Base-by-base conservation (phyloP, 768 basidiomycete species). In the Macrolepiota albuminosa region DNA sequence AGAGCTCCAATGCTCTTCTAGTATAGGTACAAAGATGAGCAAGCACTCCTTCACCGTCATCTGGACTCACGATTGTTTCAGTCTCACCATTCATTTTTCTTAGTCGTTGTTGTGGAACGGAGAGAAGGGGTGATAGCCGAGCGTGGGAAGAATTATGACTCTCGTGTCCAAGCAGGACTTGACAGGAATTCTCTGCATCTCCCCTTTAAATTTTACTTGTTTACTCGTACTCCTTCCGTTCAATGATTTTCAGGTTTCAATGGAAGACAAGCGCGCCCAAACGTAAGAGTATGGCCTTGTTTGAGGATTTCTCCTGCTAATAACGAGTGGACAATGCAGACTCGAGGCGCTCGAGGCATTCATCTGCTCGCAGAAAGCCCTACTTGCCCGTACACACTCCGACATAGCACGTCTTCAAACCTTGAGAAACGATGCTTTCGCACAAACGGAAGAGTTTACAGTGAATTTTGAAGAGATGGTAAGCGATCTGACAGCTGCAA, bases 271-370 rank as follows among this genome's bases (percentile, higher is more conserved):
- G 56, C 70, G 74, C 70, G 71, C 71, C 65, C 69, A 74, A 62
- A 78, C 75, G 77, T 78, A 67, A 24, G 75, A 54, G 29, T 3
- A 33, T n/a, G 39, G 18, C 45, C 11, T n/a, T 36, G 11, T n/a
- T 43, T n/a, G 13, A 43, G 10, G 33, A 46, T 37, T 4, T 53
- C 31, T n/a, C 9, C 26, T 31, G 24, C 31, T 24, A 40, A 37
- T 40, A 51, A 39, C 54, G 58, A 54, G 36, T 52, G 58, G 36
- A 56, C 9, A 31, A 49, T 14, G n/a, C 58, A 87, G 85, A 66
- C 71, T 84, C 65, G 79, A 87, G 71, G 86, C 86, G 76, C 86
- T 91, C 65, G 80, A 84, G 66, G 73, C 73, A 51, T 91, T 85
- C 72, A 80, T 91, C 62, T 76, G 81, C 57, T 74, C 81, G 45